Evolutionary conservation across 2,329 filamentous ascomycete genomes (phyloP).

Genomic region (Albophoma yamanashiensis): DNA sequence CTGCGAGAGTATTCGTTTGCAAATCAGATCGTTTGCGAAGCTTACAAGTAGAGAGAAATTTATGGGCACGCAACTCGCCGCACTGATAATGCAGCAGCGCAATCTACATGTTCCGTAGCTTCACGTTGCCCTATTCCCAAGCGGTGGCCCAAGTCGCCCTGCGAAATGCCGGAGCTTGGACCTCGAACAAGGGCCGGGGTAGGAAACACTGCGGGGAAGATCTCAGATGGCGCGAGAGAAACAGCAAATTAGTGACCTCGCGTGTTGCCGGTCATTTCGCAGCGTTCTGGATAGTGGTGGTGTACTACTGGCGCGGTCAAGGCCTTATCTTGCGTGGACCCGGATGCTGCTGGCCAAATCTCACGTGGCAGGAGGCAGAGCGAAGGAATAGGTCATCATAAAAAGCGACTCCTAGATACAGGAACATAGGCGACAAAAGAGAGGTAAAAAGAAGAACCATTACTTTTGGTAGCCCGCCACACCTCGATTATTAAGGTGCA

Average conservation of each 20-base stretch:
- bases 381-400: slow-evolving; percentile 17
- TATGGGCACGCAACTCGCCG: neutral
- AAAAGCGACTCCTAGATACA: slow-evolving; percentile 26
- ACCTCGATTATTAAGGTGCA: slow-evolving; percentile 26
- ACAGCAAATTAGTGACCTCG: neutral
- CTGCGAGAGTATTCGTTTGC: neutral
- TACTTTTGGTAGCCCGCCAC: slow-evolving; percentile 31
- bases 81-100: neutral
- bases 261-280: neutral
- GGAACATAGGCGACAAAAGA: slow-evolving; percentile 18
- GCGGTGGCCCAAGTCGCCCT: neutral
- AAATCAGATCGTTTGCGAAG: neutral
- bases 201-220: neutral
- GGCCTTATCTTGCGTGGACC: neutral
- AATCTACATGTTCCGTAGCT: no score
- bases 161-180: neutral
- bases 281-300: no score
- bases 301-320: neutral
- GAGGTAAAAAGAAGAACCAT: slow-evolving; percentile 24
- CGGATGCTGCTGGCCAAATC: neutral
- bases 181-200: neutral
- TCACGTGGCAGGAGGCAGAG: neutral
- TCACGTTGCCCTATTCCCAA: neutral
- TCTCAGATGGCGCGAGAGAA: neutral
- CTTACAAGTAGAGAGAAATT: no score